Base-by-base conservation (phyloP, 2,329 filamentous ascomycete species). In the Epichloe elymi region DNA sequence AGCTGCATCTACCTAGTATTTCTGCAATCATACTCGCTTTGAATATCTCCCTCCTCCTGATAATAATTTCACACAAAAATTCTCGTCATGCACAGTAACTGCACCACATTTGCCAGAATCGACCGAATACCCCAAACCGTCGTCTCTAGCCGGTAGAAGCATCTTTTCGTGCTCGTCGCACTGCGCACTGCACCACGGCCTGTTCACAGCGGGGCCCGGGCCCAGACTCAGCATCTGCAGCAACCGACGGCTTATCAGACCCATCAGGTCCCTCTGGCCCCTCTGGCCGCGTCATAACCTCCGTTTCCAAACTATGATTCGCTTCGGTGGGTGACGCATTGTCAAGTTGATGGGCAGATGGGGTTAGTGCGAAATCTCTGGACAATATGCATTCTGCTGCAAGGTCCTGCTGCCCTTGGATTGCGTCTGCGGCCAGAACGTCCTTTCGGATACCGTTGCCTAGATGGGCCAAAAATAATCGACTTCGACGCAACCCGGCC, bases 231-330 rank as follows among this genome's bases (percentile, higher is more conserved):
- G n/a, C 23, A 33, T 42, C 30, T 17, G 12, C 43, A n/a, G 20
- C 20, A 20, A n/a, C n/a, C n/a, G n/a, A n/a, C n/a, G n/a, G n/a
- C n/a, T n/a, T n/a, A n/a, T n/a, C n/a, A n/a, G n/a, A n/a, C n/a
- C n/a, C n/a, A n/a, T n/a, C n/a, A n/a, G 20, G 20, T 20, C 20
- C 20, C 20, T 20, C 20, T 20, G 44, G 4, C 20, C 49, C 30
- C 30, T 61, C 15, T n/a, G 20, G 36, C 36, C 14, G 19, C 19
- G 44, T 46, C 15, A n/a, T 15, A 20, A 4, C 35, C 35, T 38
- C 8, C 57, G 55, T 36, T 63, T 65, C 52, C 57, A 47, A 60
- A 57, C 42, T 58, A 65, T 37, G 60, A 15, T 30, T 40, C 39
- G 57, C 41, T 54, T 63, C 38, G 42, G 65, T 5, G 19, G 15